A percentile compares a stretch with the other conserved stretches of the same genome.
These are phyloP conservation scores for maize (Zea mays) DNA, from an alignment of 176 grass and related monocot genomes.

Conservation along the genomic window Zm-B73-REFERENCE-NAM-5.0 NC_050096.1:31968001-31968500, in stretches of 20 bases:
- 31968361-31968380: background rate
- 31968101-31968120: background rate
- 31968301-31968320: background rate
- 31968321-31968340: background rate
- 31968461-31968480: constrained; percentile 18
- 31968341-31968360: background rate
- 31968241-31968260: too few species aligned
- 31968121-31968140: too few species aligned
- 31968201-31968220: too few species aligned
- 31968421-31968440: constrained; percentile 34
- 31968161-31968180: too few species aligned
- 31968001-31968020: background rate
- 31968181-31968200: too few species aligned
- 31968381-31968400: constrained; percentile 37
- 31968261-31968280: too few species aligned
- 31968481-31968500: constrained; percentile 41
- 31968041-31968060: background rate
- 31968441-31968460: constrained; percentile 37
- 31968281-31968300: too few species aligned
- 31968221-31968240: too few species aligned
- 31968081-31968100: background rate
- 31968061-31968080: background rate
- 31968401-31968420: background rate
- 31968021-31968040: background rate
- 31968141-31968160: too few species aligned